phyloP scores from a whole-genome alignment of 2,329 filamentous ascomycete genomes.

The Aspergillus phoenicis region DNA sequence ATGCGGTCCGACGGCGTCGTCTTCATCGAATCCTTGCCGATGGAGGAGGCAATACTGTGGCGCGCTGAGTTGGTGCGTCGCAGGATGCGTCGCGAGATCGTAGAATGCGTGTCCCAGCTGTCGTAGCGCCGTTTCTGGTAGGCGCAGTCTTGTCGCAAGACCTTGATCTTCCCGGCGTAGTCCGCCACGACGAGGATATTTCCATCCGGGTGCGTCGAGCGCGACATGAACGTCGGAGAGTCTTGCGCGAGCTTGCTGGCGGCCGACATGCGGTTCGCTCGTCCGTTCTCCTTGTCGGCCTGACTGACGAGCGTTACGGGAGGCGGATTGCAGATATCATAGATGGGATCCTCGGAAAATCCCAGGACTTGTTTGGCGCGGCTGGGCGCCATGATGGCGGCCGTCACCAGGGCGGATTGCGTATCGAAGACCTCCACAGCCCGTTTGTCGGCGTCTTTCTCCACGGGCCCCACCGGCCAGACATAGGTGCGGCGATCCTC shows the following conservation, averaged over 20 bases:
- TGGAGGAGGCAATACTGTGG: conserved; percentile 53
- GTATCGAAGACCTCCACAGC: conserved; percentile 90
- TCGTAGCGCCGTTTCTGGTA: conserved; percentile 75
- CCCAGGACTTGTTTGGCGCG: conserved; percentile 76
- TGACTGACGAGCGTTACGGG: conserved; percentile 78
- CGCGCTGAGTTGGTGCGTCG: conserved; percentile 58
- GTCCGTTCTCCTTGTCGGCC: conserved; percentile 36
- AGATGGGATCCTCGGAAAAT: conserved; percentile 86
- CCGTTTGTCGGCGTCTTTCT: conserved; percentile 75
- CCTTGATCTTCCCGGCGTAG: conserved; percentile 84
- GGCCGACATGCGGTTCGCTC: conserved; percentile 29
- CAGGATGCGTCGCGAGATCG: conserved; percentile 70
- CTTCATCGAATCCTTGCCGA: conserved; percentile 46
- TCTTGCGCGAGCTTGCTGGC: conserved; percentile 59
- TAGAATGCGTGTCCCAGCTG: conserved; percentile 75
- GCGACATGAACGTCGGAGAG: conserved; percentile 74
- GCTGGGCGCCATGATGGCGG: conserved; percentile 80
- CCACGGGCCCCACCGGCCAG: conserved; percentile 69
- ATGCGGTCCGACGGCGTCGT: conserved; percentile 72
- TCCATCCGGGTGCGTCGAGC: conserved; percentile 74
- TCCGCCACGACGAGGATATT: conserved; percentile 93
- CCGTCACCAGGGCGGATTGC: conserved; percentile 83
- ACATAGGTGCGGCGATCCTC: conserved; percentile 90
- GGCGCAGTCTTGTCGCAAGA: conserved; percentile 94
- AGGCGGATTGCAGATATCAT: conserved; percentile 92